Percentiles rank a stretch among this genome's conserved stretches.
Conservation (phyloP, 352 stramenopile genomes). For the Phytophthora nicotianae region DNA sequence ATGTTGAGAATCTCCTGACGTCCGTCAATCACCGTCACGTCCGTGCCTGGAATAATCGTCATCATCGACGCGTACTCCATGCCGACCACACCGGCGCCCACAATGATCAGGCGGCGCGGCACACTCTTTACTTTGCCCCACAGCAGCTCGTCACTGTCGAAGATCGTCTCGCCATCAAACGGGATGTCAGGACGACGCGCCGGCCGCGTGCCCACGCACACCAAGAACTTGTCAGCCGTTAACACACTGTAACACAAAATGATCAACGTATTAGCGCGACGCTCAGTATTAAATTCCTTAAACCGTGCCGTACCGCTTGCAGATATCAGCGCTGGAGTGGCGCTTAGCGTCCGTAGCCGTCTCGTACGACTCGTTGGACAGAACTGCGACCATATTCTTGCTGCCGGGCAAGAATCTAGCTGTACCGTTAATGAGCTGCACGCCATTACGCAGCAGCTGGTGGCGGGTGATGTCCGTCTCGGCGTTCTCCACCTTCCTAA, state of each 20-base stretch:
- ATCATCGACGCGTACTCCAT: constrained; percentile 94
- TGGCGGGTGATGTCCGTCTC: constrained; percentile 88
- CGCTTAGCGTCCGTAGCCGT: constrained; percentile 75
- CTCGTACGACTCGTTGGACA: constrained; percentile 87
- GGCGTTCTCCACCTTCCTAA: constrained; percentile 81
- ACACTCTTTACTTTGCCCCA: constrained; percentile 78
- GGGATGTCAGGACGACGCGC: constrained; percentile 79
- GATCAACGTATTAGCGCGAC: background rate
- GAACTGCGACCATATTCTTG: constrained; percentile 81
- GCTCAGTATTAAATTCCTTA: background rate
- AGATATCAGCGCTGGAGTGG: constrained; percentile 80
- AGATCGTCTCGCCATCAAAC: constrained; percentile 88
- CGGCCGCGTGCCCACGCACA: constrained; percentile 86
- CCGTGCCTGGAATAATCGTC: constrained; percentile 88
- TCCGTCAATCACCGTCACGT: constrained; percentile 90
- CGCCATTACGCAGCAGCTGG: constrained; percentile 80
- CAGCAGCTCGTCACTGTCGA: constrained; percentile 87
- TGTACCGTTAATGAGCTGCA: constrained; percentile 83
- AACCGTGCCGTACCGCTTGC: constrained; percentile 62
- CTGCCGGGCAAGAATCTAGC: constrained; percentile 74
- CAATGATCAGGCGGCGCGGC: constrained; percentile 79
- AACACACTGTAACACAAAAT: constrained; percentile 54
- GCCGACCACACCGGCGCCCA: constrained; percentile 88
- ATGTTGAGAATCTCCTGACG: constrained; percentile 89
- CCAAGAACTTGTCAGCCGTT: constrained; percentile 86